These are phyloP conservation scores for Sporothrix mexicana DNA, from an alignment of 2,329 filamentous ascomycete species.

Conservation along the genomic window DNA sequence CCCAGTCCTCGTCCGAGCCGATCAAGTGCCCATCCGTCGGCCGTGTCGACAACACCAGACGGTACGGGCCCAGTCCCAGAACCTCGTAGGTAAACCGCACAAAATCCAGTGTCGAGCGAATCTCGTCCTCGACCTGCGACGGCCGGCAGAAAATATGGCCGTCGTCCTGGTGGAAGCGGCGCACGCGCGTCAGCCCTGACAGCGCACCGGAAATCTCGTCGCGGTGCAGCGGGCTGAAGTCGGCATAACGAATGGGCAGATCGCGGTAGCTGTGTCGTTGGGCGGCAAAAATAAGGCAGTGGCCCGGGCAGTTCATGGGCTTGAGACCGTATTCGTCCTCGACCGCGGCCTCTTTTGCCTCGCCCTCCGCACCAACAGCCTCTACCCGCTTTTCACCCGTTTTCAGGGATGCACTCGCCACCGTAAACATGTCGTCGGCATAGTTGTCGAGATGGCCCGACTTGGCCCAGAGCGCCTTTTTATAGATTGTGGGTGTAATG, in stretches of 20 bases:
- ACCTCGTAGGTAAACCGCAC: slow-evolving; percentile 73
- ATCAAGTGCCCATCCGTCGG: slow-evolving; percentile 75
- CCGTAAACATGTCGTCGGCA: slow-evolving; percentile 89
- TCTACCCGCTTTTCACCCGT: slow-evolving; percentile 48
- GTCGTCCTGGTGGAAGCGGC: slow-evolving; percentile 95
- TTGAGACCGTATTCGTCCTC: slow-evolving; percentile 81
- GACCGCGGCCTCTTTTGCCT: neutral
- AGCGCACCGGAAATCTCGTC: slow-evolving; percentile 95
- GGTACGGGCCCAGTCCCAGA: slow-evolving; percentile 73
- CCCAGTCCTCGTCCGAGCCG: slow-evolving; percentile 71
- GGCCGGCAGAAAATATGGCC: slow-evolving; percentile 86
- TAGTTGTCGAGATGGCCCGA: slow-evolving; percentile 91
- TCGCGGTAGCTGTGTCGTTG: slow-evolving; percentile 86
- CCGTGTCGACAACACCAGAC: slow-evolving; percentile 78
- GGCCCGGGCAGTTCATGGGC: slow-evolving; percentile 97
- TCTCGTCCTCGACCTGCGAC: slow-evolving; percentile 75
- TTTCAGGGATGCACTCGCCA: slow-evolving; percentile 61
- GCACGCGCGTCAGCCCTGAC: slow-evolving; percentile 86
- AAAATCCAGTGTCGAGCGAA: slow-evolving; percentile 74
- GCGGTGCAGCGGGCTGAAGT: slow-evolving; percentile 93
- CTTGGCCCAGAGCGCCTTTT: slow-evolving; percentile 82
- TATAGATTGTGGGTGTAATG: slow-evolving; percentile 89
- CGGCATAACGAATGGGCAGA: slow-evolving; percentile 88
- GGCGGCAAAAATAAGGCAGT: slow-evolving; percentile 86
- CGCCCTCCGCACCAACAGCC: neutral